Percentiles rank a stretch among this genome's conserved stretches.
Evolutionary conservation across 331 rosid species (phyloP).

Genomic region (Erythrophleum ivorense): DNA sequence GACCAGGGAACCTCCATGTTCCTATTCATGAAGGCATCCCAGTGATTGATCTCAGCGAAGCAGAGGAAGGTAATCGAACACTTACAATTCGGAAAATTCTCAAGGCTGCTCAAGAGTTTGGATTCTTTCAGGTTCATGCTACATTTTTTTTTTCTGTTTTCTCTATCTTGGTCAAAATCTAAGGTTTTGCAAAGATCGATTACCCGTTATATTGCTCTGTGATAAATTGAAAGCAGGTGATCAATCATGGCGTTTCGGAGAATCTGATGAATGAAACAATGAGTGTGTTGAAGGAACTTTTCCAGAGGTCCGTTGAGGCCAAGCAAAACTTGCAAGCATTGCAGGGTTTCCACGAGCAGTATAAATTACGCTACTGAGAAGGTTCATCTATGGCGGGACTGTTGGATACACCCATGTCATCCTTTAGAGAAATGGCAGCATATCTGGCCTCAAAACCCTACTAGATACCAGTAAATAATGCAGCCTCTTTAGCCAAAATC

Average conservation of each 20-base stretch:
- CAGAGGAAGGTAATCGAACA: neutral
- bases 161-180: neutral
- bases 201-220: neutral
- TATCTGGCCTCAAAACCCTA: slow-evolving; percentile 3
- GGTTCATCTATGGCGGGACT: slow-evolving; percentile 14
- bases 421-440: neutral
- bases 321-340: neutral
- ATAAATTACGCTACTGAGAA: neutral
- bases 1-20: neutral
- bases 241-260: neutral
- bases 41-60: neutral
- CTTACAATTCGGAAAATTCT: neutral
- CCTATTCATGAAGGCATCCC: neutral
- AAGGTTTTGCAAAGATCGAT: neutral
- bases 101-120: slow-evolving; percentile 11
- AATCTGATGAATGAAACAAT: slow-evolving; percentile 1
- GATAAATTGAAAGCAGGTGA: neutral
- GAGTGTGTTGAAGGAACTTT: neutral
- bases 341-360: neutral
- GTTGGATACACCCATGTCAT: neutral
- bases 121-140: slow-evolving; percentile 2
- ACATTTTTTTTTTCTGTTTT: neutral
- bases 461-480: neutral
- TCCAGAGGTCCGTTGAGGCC: neutral
- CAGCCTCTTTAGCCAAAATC: neutral